Evolutionary conservation across 2,329 filamentous ascomycete species (phyloP).

Genomic region (Fusarium coffeatum): DNA sequence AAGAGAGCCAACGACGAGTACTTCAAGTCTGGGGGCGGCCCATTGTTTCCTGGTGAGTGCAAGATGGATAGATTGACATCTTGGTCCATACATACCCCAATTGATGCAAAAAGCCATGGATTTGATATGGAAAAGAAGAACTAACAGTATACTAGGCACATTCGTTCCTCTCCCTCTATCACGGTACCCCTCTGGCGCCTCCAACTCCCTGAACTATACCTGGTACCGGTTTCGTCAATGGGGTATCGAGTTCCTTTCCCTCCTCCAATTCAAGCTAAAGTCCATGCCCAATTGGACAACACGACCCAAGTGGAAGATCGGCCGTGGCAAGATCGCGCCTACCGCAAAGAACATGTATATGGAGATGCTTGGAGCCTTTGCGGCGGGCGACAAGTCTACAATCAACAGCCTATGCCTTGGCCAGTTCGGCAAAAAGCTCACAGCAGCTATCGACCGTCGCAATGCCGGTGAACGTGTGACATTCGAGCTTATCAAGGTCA

Average conservation of each 20-base stretch:
- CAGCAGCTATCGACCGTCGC: conserved; percentile 65
- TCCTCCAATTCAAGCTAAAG: conserved; percentile 56
- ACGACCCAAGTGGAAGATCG: conserved; percentile 58
- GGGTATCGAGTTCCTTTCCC: conserved; percentile 48
- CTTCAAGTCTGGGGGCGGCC: conserved; percentile 50
- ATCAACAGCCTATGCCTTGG: conserved; percentile 66
- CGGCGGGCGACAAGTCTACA: conserved; percentile 64
- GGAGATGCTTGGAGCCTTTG: conserved; percentile 71
- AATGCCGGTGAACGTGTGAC: conserved; percentile 56
- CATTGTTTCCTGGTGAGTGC: conserved; percentile 51
- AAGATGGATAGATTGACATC: background rate
- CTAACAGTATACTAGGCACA: conserved; percentile 54
- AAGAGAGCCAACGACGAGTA: conserved; percentile 50
- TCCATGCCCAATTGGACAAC: conserved; percentile 60
- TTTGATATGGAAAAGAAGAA: background rate
- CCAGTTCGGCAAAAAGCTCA: conserved; percentile 63
- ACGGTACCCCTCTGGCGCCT: conserved; percentile 47
- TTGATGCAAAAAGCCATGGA: background rate
- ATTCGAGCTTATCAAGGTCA: conserved; percentile 69
- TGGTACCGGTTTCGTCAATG: conserved; percentile 53
- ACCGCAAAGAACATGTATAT: conserved; percentile 70
- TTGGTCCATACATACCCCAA: background rate
- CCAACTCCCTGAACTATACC: conserved; percentile 52
- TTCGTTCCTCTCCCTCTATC: conserved; percentile 59
- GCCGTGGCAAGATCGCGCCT: conserved; percentile 57